A percentile compares a stretch with the other conserved stretches of the same genome.
These are phyloP conservation scores for Ambrosia hybrid DNA, from an alignment of 140 eudicot species.

Conservation along the genomic window DNA sequence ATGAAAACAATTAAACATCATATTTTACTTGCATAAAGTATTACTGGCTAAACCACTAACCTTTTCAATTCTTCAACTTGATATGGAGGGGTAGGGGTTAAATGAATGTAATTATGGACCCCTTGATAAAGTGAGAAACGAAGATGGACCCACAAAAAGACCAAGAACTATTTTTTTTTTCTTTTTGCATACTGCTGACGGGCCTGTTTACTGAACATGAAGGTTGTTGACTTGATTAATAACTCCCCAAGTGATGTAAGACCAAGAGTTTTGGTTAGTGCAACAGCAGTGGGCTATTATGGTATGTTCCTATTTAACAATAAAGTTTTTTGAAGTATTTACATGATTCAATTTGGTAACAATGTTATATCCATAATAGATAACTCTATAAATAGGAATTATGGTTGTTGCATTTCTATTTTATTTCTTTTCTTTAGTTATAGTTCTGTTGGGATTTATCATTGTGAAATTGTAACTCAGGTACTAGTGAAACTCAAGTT, in stretches of 20 bases:
- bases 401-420: not conserved
- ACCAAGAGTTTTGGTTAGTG: conserved; percentile 85
- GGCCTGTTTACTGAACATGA: conserved; percentile 23
- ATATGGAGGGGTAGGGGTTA: not conserved
- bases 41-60: no score
- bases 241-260: conserved; percentile 55
- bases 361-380: not conserved
- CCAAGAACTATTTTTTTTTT: not conserved
- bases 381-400: not conserved
- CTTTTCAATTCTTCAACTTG: no score
- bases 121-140: not conserved
- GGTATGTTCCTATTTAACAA: conserved; percentile 36
- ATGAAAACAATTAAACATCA: conserved; percentile 6
- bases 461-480: conserved; percentile 32
- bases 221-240: conserved; percentile 88
- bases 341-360: not conserved
- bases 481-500: conserved; percentile 84
- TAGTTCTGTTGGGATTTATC: not conserved
- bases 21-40: conserved; percentile 5
- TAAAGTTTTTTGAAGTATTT: not conserved
- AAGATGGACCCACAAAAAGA: conserved; percentile 9
- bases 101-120: no score
- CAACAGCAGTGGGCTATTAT: conserved; percentile 95
- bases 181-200: not conserved
- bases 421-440: not conserved